Conservation (phyloP, 169 alveolate species). For the Plasmodium adleri region DNA sequence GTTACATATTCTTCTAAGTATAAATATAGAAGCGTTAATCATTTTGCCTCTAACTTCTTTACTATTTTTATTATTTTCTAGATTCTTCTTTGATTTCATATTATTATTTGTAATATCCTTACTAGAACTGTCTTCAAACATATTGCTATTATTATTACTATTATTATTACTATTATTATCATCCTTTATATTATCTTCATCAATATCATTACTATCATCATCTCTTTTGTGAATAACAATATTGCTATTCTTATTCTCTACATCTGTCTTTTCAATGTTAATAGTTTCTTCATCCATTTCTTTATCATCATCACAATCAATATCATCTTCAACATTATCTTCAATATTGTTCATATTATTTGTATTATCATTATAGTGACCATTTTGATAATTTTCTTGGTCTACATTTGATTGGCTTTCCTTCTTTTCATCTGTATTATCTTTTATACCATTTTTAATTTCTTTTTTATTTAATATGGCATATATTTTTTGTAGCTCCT, state of each 20-base stretch:
- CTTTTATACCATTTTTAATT: background rate
- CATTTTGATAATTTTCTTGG: background rate
- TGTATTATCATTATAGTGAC: background rate
- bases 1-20: slow-evolving; percentile 92
- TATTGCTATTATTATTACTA: slow-evolving; percentile 23
- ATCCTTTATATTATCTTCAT: too few species aligned
- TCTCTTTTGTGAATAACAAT: slow-evolving; percentile 35
- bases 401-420: background rate
- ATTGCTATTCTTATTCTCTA: slow-evolving; percentile 32
- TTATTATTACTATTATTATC: too few species aligned
- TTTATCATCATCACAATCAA: slow-evolving; percentile 49
- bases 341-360: background rate
- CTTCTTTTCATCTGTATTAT: background rate
- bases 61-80: background rate
- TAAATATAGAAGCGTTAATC: slow-evolving; percentile 88
- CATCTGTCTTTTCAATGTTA: slow-evolving; percentile 68
- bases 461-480: slow-evolving; percentile 23
- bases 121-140: slow-evolving; percentile 32
- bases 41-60: slow-evolving; percentile 79
- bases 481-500: slow-evolving; percentile 20
- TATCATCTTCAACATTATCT: background rate
- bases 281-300: slow-evolving; percentile 60
- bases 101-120: slow-evolving; percentile 13
- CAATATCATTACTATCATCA: slow-evolving; percentile 2
- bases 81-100: slow-evolving; percentile 19